These are phyloP conservation scores for Akanthomyces muscarius DNA, from an alignment of 2,329 filamentous ascomycete species.

Conservation along the genomic window DNA sequence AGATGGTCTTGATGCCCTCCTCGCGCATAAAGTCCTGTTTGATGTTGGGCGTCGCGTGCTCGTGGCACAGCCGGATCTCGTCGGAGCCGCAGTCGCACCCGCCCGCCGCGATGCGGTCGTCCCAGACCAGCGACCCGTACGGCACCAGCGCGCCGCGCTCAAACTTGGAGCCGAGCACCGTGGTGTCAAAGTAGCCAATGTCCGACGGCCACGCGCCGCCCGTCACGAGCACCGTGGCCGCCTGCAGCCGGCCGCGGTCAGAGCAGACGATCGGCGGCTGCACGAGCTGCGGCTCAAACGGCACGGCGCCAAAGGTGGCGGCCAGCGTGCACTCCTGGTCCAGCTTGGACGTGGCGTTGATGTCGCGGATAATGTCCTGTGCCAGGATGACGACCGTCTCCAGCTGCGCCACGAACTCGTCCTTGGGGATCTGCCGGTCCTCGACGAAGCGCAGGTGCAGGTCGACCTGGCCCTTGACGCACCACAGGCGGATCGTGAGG, in stretches of 20 bases:
- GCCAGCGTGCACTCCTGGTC: conserved; percentile 11
- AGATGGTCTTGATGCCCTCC: conserved; percentile 11
- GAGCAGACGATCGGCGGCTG: not conserved
- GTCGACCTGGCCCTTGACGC: conserved; percentile 14
- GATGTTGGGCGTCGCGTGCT: not conserved
- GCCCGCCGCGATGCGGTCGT: conserved; percentile 7
- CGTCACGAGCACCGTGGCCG: conserved; percentile 8
- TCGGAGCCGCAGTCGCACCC: conserved; percentile 4
- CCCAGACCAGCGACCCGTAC: conserved; percentile 6
- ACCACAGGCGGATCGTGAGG: conserved; percentile 9
- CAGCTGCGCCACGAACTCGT: not conserved
- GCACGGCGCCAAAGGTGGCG: conserved; percentile 8
- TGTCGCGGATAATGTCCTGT: conserved; percentile 12
- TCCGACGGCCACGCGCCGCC: conserved; percentile 9
- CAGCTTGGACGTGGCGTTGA: conserved; percentile 8
- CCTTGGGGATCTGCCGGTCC: conserved; percentile 1
- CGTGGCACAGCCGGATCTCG: conserved; percentile 1
- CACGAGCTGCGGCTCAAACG: conserved; percentile 6
- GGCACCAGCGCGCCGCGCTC: conserved; percentile 7
- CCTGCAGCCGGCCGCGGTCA: not conserved
- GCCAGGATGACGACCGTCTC: conserved; percentile 3
- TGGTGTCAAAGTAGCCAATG: conserved; percentile 13
- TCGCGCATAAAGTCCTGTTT: conserved; percentile 10
- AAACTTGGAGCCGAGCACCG: conserved; percentile 11
- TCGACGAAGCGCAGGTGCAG: conserved; percentile 6